phyloP scores from a whole-genome alignment of 306 rosid species.

The Sicyos edulis region DNA sequence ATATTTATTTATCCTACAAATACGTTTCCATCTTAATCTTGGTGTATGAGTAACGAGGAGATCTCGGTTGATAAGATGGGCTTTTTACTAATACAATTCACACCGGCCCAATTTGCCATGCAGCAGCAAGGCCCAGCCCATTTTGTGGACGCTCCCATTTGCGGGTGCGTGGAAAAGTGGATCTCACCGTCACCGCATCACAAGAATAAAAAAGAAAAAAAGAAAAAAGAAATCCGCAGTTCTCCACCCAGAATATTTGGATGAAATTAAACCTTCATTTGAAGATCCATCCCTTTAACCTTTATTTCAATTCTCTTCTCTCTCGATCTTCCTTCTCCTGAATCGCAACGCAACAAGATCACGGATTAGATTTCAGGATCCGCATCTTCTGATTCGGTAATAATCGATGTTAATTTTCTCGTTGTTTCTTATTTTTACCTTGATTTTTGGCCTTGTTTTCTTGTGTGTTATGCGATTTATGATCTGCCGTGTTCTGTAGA shows the following conservation, averaged over 20 bases:
- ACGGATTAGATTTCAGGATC: slow-evolving; percentile 10
- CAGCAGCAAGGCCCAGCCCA: not conserved
- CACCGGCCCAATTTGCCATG: not conserved
- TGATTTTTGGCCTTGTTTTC: not conserved
- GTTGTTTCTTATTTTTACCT: no score
- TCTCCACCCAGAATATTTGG: slow-evolving; percentile 19
- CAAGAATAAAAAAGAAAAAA: not conserved
- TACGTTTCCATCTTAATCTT: no score
- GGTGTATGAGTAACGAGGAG: no score
- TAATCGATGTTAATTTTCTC: not conserved
- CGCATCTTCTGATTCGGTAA: slow-evolving; percentile 9
- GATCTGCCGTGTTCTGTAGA: slow-evolving; percentile 13
- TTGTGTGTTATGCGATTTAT: not conserved
- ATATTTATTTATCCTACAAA: no score
- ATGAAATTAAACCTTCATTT: not conserved
- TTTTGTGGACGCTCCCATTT: not conserved
- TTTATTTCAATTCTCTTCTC: not conserved
- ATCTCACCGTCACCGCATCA: slow-evolving; percentile 14
- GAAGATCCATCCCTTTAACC: not conserved
- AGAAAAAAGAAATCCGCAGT: not conserved
- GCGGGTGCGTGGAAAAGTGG: slow-evolving; percentile 5
- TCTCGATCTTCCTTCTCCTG: slow-evolving; percentile 21
- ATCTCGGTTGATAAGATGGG: not conserved
- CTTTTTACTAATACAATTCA: not conserved
- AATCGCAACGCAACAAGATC: slow-evolving; percentile 32